Evolutionary conservation across 2,329 filamentous ascomycete species (phyloP).

Genomic region (Thielaviopsis ethacetica): DNA sequence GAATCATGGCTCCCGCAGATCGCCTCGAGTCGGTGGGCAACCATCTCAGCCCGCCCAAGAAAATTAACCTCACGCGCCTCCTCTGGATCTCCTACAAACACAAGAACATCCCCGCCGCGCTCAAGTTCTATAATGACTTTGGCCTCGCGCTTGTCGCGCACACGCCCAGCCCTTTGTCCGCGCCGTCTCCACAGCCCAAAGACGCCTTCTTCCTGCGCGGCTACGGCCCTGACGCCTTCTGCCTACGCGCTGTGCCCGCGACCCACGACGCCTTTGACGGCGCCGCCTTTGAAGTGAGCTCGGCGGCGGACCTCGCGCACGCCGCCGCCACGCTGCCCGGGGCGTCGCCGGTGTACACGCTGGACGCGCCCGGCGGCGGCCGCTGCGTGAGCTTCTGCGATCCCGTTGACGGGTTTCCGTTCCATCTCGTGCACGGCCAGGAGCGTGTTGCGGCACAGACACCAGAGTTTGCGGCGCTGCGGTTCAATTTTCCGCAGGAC

Average conservation of each 20-base stretch:
- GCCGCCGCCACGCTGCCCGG: conserved; percentile 30
- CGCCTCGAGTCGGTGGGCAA: neutral
- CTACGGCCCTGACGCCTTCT: conserved; percentile 43
- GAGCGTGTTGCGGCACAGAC: conserved; percentile 19
- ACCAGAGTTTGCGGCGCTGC: conserved; percentile 24
- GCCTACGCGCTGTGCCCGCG: conserved; percentile 36
- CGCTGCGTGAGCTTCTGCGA: conserved; percentile 34
- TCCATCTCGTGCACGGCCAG: conserved; percentile 42
- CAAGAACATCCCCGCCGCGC: conserved; percentile 24
- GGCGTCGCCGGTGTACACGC: conserved; percentile 31
- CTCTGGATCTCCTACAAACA: conserved; percentile 24
- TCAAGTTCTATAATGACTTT: conserved; percentile 30
- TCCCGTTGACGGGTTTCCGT: conserved; percentile 37
- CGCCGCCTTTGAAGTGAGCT: conserved; percentile 40
- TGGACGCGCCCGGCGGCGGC: conserved; percentile 37
- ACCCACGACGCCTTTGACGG: conserved; percentile 36
- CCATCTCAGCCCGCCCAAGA: neutral
- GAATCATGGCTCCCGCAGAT: neutral
- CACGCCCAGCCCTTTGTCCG: conserved; percentile 18
- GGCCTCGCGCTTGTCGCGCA: conserved; percentile 24
- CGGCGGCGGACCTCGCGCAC: conserved; percentile 34
- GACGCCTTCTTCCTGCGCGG: conserved; percentile 41
- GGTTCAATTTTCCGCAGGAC: conserved; percentile 31
- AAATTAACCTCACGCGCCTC: neutral
- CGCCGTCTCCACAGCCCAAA: conserved; percentile 6